phyloP scores from a whole-genome alignment of 768 basidiomycete species.

The Termitomyces sp. region DNA sequence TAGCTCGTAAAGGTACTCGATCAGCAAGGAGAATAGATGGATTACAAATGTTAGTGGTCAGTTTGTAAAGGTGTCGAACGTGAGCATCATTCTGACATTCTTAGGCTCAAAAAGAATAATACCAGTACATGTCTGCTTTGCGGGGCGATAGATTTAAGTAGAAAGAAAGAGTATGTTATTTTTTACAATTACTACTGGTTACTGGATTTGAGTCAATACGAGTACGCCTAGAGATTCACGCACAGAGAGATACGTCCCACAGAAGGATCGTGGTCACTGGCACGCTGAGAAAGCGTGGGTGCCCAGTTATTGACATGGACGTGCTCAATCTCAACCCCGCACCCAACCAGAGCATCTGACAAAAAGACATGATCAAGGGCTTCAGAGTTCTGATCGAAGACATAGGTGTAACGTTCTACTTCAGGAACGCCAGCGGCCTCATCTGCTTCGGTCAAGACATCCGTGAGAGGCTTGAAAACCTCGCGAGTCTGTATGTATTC shows the following conservation, averaged over 20 bases:
- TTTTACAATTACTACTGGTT: background rate
- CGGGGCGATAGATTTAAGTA: background rate
- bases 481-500: constrained; percentile 51
- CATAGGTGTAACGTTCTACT: constrained; percentile 56
- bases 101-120: too few species aligned
- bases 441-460: constrained; percentile 44
- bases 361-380: constrained; percentile 59
- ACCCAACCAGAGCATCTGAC: constrained; percentile 35
- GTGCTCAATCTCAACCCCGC: constrained; percentile 47
- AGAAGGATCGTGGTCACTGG: constrained; percentile 60
- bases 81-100: too few species aligned
- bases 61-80: too few species aligned
- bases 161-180: too few species aligned
- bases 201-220: background rate
- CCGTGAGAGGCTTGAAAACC: constrained; percentile 39
- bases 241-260: constrained; percentile 48
- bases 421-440: constrained; percentile 40
- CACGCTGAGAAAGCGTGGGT: constrained; percentile 30
- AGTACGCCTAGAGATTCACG: constrained; percentile 10
- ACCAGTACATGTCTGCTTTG: background rate
- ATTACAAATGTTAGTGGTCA: too few species aligned
- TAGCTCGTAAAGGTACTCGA: constrained; percentile 12
- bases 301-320: constrained; percentile 62
- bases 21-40: background rate
- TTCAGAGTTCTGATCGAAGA: constrained; percentile 53